Conservation (phyloP, 106 monocot species). For the Phalaenopsis equestris region DNA sequence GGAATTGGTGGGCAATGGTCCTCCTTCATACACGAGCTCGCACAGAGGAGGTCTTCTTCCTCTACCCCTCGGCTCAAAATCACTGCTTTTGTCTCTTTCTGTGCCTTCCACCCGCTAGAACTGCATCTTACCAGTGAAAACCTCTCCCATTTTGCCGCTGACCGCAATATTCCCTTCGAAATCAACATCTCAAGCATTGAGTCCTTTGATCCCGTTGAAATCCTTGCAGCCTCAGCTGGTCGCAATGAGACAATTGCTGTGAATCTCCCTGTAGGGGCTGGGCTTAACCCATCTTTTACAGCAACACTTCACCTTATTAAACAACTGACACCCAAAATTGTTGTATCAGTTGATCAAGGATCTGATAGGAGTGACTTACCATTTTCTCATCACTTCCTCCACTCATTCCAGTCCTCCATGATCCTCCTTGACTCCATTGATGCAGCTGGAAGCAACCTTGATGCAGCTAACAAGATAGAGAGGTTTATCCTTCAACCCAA, state of each 20-base stretch:
- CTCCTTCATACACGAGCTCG: slow-evolving; percentile 84
- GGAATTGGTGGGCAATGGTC: slow-evolving; percentile 88
- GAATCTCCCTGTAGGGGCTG: slow-evolving; percentile 51
- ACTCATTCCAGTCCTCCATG: slow-evolving; percentile 43
- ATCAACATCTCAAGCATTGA: slow-evolving; percentile 49
- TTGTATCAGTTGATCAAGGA: slow-evolving; percentile 67
- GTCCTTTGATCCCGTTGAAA: slow-evolving; percentile 47
- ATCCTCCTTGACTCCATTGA: slow-evolving; percentile 82
- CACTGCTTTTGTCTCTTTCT: slow-evolving; percentile 57
- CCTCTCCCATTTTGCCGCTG: slow-evolving; percentile 66
- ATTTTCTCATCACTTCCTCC: slow-evolving; percentile 57
- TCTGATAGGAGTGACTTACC: slow-evolving; percentile 61
- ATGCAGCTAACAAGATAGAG: slow-evolving; percentile 60
- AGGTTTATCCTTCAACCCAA: slow-evolving; percentile 61
- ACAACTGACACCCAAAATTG: slow-evolving; percentile 67
- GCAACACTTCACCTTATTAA: slow-evolving; percentile 54
- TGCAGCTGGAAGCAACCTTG: slow-evolving; percentile 43
- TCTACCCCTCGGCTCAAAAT: slow-evolving; percentile 40
- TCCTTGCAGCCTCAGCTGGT: slow-evolving; percentile 17
- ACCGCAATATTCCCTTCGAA: slow-evolving; percentile 69
- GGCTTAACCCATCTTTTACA: slow-evolving; percentile 20
- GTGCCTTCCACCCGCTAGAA: slow-evolving; percentile 56
- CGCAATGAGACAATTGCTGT: slow-evolving; percentile 60
- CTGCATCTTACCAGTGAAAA: slow-evolving; percentile 62
- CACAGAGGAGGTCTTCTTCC: slow-evolving; percentile 35